Evolutionary conservation across 2,329 filamentous ascomycete genomes (phyloP), one percentile per base, ranked within the genome.

Genomic region (Tolypocladium cylindrosporum): DNA sequence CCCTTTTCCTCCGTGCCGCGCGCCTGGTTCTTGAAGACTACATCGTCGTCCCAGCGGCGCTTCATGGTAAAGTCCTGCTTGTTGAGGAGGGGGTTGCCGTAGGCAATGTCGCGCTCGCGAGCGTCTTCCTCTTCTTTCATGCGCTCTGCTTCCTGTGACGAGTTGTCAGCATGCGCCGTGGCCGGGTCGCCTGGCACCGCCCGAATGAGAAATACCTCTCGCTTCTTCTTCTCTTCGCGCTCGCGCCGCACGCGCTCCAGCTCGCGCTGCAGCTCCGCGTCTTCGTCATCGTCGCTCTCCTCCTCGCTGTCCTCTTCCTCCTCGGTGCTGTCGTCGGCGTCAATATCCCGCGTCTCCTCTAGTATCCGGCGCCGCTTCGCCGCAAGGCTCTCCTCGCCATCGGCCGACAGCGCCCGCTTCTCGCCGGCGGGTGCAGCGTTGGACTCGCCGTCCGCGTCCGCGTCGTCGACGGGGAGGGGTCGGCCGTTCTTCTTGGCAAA

Each of bases 11-110:
- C 93, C 0, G 92, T 96, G 10, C 93, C 94, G 59, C 94, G 83
- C 40, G 93, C 94, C 76, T 99, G 94, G 73, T 99, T 99, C 79
- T 96, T 97, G 77, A 99, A 99, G 3, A 99, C 92, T 14, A 99
- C 94, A 71, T 99, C 94, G 67, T 99, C 94, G 66, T 99, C 94
- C 94, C 94, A 99, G 65, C 92, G 79, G 64, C 90, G 79, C 80
- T 96, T 97, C 68, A 97, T 87, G 59, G 87, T 91, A 71, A 95
- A 97, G 65, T 96, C 91, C 24, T 83, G 75, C 71, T 90, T 89
- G 55, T 97, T 97, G 58, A 99, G 81, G 55, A 99, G 76, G 43
- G 94, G 94, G 71, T 99, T 99, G 8, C 94, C 94, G 48, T 89
- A 78, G 41, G 94, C 93, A 67, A 97, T 96, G 67, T 97, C 90